These are phyloP conservation scores for Dactylorhiza incarnata DNA, from an alignment of 106 monocot species.

Conservation along the genomic window DNA sequence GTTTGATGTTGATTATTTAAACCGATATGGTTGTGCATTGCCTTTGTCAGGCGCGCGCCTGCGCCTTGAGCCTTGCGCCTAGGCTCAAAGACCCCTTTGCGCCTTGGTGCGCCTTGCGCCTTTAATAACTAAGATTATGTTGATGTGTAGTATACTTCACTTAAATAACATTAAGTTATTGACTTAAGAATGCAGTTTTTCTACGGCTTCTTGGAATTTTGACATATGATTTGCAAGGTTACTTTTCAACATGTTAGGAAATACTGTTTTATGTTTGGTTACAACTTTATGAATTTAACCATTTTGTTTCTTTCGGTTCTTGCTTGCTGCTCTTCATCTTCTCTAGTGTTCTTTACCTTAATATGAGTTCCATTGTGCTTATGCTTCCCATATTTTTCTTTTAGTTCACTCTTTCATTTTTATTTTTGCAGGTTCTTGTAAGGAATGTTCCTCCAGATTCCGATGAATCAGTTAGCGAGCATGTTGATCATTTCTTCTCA, in stretches of 20 bases:
- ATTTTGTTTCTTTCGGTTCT: not conserved
- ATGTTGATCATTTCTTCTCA: conserved; percentile 83
- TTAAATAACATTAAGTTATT: conserved; percentile 4
- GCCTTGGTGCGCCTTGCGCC: no score
- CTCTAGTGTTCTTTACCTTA: not conserved
- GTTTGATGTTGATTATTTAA: no score
- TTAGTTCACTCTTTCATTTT: not conserved
- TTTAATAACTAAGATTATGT: no score
- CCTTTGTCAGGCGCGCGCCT: no score
- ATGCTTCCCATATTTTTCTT: not conserved
- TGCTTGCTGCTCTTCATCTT: not conserved
- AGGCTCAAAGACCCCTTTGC: no score
- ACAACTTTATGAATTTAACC: not conserved
- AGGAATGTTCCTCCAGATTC: conserved; percentile 85
- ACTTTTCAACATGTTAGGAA: not conserved
- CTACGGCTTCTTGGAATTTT: not conserved
- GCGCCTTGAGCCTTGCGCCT: no score
- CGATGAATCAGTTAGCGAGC: conserved; percentile 82
- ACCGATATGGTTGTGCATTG: no score
- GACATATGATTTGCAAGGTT: not conserved
- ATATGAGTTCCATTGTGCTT: not conserved
- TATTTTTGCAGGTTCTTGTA: conserved; percentile 56
- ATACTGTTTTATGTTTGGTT: not conserved
- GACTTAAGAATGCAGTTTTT: not conserved
- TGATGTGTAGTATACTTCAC: not conserved